These are phyloP conservation scores for Peronospora farinosa DNA, from an alignment of 352 stramenopile species.

Conservation along the genomic window DNA sequence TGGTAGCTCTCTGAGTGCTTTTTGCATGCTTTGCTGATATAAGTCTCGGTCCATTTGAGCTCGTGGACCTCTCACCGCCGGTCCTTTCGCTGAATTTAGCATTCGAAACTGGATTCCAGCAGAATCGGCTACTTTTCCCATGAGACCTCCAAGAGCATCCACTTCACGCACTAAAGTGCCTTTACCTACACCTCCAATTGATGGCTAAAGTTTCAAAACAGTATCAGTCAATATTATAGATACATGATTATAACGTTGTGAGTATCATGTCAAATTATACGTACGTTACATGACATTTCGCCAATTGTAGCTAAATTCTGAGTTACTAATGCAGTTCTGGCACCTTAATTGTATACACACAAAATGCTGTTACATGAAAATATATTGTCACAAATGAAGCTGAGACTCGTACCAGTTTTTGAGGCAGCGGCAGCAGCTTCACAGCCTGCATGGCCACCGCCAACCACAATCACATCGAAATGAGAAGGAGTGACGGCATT, in stretches of 20 bases:
- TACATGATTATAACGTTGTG: background rate
- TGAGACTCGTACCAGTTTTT: conserved; percentile 30
- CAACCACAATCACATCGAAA: conserved; percentile 59
- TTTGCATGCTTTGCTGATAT: conserved; percentile 94
- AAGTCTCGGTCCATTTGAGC: conserved; percentile 96
- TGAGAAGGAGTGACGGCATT: conserved; percentile 8
- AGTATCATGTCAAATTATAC: conserved; percentile 7
- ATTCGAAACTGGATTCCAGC: conserved; percentile 96
- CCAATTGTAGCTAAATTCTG: conserved; percentile 93
- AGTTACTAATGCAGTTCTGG: conserved; percentile 93
- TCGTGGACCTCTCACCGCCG: conserved; percentile 83
- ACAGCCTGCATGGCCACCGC: conserved; percentile 53
- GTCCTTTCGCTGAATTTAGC: conserved; percentile 93
- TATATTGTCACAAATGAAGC: too few relatives aligned
- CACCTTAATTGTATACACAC: conserved; percentile 46
- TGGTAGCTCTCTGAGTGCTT: conserved; percentile 47
- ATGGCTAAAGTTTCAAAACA: conserved; percentile 52
- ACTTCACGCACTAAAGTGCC: conserved; percentile 97
- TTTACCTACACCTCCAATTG: conserved; percentile 97
- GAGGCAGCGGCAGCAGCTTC: conserved; percentile 50
- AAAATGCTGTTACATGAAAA: background rate
- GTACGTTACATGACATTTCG: conserved; percentile 97
- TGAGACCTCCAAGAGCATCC: conserved; percentile 96
- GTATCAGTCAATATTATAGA: conserved; percentile 3
- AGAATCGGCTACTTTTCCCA: conserved; percentile 92